Evolutionary conservation across 805 yeast genomes (phyloP), one percentile per base, ranked within the genome.

Genomic region (Clavispora fructus): DNA sequence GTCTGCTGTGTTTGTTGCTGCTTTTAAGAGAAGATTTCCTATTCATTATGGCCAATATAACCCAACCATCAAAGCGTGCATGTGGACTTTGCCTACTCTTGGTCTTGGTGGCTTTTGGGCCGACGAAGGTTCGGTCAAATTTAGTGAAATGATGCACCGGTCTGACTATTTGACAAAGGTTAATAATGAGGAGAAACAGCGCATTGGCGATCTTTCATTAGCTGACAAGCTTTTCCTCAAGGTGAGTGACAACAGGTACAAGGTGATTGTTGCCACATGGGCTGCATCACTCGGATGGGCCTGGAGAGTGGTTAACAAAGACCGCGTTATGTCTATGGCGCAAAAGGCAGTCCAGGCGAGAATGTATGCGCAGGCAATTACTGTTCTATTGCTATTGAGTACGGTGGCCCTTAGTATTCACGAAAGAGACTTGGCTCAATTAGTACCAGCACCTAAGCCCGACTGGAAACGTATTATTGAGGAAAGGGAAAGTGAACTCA

Each of bases 331-430:
- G 84, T 78, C 87, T 45, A 77, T 74, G 52, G 68, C 94, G 6
- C 95, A 88, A 68, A 88, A 86, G 64, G 79, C 86, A 41, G 94
- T 85, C 30, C 91, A 85, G 62, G 95, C 95, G 29, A 82, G 95
- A 78, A 87, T 87, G 86, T 87, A 87, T 61, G 95, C 95, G 10
- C 95, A 88, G 65, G 87, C 85, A 53, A 67, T 86, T 45, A 85
- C 95, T 1, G 90, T 88, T 44, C 77, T 77, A 10, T 68, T 87
- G 50, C 68, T 87, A 53, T 65, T 87, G 45, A 89, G 82, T 19
- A 80, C 94, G 0, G 76, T 88, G 58, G 81, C 82, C 43, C 67
- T 83, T 53, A 73, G 83, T 39, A 75, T 82, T 66, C 83, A 80
- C 52, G 89, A 85, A 55, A 81, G 78, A 52, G 76, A 80, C 54